phyloP scores from a whole-genome alignment of 306 rosid species.

The Quercus engelmannii region DNA sequence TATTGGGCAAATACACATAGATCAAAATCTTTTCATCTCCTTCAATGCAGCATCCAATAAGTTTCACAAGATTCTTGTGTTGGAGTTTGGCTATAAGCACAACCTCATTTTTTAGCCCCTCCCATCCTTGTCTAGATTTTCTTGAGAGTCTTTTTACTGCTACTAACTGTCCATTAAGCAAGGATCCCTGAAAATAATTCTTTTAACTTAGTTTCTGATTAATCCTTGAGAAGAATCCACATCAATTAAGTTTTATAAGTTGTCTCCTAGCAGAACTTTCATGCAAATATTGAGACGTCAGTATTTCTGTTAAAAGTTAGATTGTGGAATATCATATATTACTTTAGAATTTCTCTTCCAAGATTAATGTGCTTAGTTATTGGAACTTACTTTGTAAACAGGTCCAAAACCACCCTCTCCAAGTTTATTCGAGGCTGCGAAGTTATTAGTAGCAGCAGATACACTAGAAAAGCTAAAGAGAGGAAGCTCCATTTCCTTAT shows the following conservation, averaged over 20 bases:
- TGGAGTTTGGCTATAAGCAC: slow-evolving; percentile 37
- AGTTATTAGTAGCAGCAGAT: not conserved
- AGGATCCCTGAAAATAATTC: slow-evolving; percentile 9
- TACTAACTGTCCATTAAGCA: slow-evolving; percentile 29
- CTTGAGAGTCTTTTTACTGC: slow-evolving; percentile 31
- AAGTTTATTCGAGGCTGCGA: slow-evolving; percentile 21
- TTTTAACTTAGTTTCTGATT: too few relatives aligned
- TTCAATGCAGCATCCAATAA: slow-evolving; percentile 34
- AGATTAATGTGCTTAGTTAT: not conserved
- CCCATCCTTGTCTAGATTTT: slow-evolving; percentile 43
- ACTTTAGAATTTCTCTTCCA: not conserved
- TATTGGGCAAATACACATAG: slow-evolving; percentile 28
- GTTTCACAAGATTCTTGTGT: slow-evolving; percentile 37
- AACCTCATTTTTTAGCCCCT: slow-evolving; percentile 29
- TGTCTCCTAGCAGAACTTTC: too few relatives aligned
- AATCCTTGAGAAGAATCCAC: too few relatives aligned
- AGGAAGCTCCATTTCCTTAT: too few relatives aligned
- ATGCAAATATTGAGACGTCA: too few relatives aligned
- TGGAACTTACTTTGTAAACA: slow-evolving; percentile 26
- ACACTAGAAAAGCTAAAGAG: too few relatives aligned
- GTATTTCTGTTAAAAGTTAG: too few relatives aligned
- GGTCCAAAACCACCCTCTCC: slow-evolving; percentile 48
- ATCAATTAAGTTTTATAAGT: too few relatives aligned
- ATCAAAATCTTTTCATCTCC: slow-evolving; percentile 24
- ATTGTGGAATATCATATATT: too few relatives aligned